phyloP scores from a whole-genome alignment of 1,284 basidiomycete genomes.

The Phellopilus nigrolimitatus region DNA sequence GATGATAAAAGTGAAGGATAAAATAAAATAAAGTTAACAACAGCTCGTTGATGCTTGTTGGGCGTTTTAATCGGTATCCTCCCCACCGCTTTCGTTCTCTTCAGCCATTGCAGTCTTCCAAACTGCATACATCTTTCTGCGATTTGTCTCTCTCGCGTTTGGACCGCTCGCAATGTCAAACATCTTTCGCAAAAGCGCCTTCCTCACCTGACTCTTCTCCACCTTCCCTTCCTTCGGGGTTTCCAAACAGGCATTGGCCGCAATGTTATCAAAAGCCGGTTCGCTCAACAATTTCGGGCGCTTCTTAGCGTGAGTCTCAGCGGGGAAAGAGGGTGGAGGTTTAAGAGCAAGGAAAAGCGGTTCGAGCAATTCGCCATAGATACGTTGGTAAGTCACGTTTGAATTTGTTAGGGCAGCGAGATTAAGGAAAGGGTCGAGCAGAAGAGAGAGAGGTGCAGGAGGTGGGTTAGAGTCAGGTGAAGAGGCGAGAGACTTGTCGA shows the following conservation, averaged over 20 bases:
- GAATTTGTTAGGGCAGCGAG: constrained; percentile 64
- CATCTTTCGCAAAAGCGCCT: constrained; percentile 55
- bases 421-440: constrained; percentile 66
- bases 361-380: constrained; percentile 59
- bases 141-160: constrained; percentile 71
- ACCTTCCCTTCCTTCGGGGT: constrained; percentile 34
- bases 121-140: constrained; percentile 77
- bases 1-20: neutral
- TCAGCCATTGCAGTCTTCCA: constrained; percentile 63
- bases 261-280: constrained; percentile 36
- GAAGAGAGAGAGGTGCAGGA: constrained; percentile 51
- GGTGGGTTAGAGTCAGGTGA: constrained; percentile 21
- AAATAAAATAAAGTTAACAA: neutral
- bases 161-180: constrained; percentile 76
- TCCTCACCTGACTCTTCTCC: constrained; percentile 42
- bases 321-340: neutral
- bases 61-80: neutral
- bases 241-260: constrained; percentile 46
- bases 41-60: too few species aligned
- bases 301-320: constrained; percentile 29
- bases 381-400: constrained; percentile 60
- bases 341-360: constrained; percentile 56
- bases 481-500: constrained; percentile 63
- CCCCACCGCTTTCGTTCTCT: constrained; percentile 32
- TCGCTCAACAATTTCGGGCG: constrained; percentile 35